Conservation (phyloP, 2,329 filamentous ascomycete species). For the Monilinia polystroma region DNA sequence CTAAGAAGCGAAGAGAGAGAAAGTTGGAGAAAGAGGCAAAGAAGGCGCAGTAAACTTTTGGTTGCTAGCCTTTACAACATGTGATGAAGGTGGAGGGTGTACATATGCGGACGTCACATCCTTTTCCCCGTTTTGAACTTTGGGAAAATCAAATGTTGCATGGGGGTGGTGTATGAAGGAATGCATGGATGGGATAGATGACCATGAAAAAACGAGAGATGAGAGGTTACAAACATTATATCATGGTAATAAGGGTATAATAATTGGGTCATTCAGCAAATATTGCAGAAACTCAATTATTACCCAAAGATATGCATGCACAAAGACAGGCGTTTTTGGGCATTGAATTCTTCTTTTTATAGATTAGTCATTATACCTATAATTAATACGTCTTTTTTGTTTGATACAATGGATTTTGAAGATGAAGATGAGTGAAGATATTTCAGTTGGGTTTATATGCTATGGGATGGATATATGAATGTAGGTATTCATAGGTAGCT, state of each 20-base stretch:
- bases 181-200: background rate
- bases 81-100: background rate
- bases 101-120: background rate
- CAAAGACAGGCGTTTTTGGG: background rate
- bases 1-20: constrained; percentile 77
- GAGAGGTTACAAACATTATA: constrained; percentile 9
- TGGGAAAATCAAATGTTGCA: background rate
- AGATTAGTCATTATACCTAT: background rate
- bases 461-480: too few species aligned
- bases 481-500: too few species aligned
- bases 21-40: constrained; percentile 68
- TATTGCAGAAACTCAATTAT: background rate
- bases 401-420: background rate
- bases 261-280: background rate
- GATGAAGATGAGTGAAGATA: too few species aligned
- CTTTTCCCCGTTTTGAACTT: background rate
- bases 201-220: constrained; percentile 12
- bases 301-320: constrained; percentile 6
- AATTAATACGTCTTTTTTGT: constrained; percentile 6
- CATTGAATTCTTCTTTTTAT: background rate
- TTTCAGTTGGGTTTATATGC: too few species aligned
- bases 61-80: background rate
- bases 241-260: constrained; percentile 7
- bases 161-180: background rate
- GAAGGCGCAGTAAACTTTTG: constrained; percentile 37